phyloP scores from a whole-genome alignment of 345 rosid genomes.

The Linum trigynum region DNA sequence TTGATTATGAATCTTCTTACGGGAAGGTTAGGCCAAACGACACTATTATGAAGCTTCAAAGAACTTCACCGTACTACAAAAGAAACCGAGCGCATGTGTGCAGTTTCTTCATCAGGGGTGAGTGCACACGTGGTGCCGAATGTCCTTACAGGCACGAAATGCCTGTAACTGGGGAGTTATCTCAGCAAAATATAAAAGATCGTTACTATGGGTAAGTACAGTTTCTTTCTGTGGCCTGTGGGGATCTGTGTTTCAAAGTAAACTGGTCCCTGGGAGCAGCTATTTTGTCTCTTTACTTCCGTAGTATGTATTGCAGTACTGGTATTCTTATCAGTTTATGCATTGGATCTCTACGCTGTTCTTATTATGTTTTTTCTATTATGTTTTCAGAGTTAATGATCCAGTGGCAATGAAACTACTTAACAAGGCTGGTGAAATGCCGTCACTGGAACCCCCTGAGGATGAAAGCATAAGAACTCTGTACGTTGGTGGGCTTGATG shows the following conservation, averaged over 20 bases:
- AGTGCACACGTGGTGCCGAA: constrained; percentile 93
- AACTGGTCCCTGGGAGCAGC: too few relatives aligned
- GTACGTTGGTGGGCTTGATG: constrained; percentile 83
- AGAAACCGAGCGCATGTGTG: constrained; percentile 93
- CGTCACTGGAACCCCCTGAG: constrained; percentile 81
- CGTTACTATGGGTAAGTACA: constrained; percentile 83
- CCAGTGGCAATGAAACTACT: constrained; percentile 89
- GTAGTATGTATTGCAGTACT: too few relatives aligned
- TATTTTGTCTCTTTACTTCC: too few relatives aligned
- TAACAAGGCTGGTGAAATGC: constrained; percentile 95
- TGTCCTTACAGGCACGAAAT: constrained; percentile 97
- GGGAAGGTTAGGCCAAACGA: constrained; percentile 82
- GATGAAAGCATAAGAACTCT: constrained; percentile 88
- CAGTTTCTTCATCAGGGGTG: constrained; percentile 88
- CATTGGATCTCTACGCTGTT: too few relatives aligned
- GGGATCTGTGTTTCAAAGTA: background rate
- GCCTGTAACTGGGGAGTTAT: constrained; percentile 87
- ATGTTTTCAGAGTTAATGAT: constrained; percentile 66
- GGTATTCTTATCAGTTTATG: too few relatives aligned
- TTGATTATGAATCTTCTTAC: constrained; percentile 91
- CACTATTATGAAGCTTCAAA: constrained; percentile 86
- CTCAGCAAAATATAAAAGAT: constrained; percentile 93
- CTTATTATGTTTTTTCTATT: background rate
- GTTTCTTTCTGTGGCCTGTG: background rate
- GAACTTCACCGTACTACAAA: constrained; percentile 87